A percentile compares a stretch with the other conserved stretches of the same genome.
Evolutionary conservation across 2,329 filamentous ascomycete genomes (phyloP).

Genomic region (Orbilia ellipsospora): DNA sequence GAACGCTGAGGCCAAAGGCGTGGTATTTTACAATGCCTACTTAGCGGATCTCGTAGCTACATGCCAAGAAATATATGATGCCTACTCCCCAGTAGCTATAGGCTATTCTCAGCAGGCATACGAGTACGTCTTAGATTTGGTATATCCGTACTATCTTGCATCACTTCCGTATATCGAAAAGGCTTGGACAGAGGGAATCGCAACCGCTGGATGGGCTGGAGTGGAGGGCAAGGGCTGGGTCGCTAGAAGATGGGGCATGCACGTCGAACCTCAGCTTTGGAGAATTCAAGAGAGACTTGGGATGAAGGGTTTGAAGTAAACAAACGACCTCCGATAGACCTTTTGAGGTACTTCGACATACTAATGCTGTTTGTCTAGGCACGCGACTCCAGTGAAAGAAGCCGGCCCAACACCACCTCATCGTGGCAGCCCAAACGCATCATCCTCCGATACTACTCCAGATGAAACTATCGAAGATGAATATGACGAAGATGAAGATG

Average conservation of each 20-base stretch:
- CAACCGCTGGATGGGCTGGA: conserved; percentile 40
- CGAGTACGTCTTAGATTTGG: conserved; percentile 36
- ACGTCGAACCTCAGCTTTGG: conserved; percentile 93
- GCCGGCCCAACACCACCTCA: conserved; percentile 57
- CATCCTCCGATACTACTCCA: conserved; percentile 42
- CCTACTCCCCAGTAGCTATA: conserved; percentile 77
- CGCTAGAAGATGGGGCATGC: conserved; percentile 69
- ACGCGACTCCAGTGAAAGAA: conserved; percentile 42
- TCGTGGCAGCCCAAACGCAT: conserved; percentile 45
- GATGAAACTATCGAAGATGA: conserved; percentile 31
- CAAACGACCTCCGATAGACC: background rate
- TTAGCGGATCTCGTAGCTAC: conserved; percentile 80
- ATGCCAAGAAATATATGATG: conserved; percentile 63
- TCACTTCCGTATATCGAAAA: conserved; percentile 76
- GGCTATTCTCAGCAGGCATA: conserved; percentile 72
- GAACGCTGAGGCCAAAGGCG: conserved; percentile 61
- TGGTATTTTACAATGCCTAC: conserved; percentile 74
- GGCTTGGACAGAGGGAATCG: conserved; percentile 68
- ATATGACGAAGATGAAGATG: conserved; percentile 56
- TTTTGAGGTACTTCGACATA: background rate
- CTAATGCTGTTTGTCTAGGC: conserved; percentile 12
- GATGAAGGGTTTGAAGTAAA: conserved; percentile 65
- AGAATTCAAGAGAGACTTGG: conserved; percentile 91
- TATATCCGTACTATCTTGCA: conserved; percentile 45
- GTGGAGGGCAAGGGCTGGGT: conserved; percentile 54